Base-by-base conservation (phyloP, 2,329 filamentous ascomycete species). In the Thielaviopsis punctulata region DNA sequence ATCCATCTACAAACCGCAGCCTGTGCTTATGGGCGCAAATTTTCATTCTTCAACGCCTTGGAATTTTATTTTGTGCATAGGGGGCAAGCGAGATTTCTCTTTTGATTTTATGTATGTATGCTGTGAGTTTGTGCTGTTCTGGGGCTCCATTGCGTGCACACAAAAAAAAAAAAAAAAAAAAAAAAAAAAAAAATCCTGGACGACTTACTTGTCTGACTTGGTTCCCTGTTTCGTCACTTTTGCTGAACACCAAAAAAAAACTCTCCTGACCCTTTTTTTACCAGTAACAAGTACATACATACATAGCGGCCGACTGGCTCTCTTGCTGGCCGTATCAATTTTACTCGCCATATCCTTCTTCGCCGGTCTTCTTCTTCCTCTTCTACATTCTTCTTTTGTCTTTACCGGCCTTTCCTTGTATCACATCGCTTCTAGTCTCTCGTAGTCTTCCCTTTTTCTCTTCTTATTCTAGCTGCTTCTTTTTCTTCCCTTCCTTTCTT, bases 191-290 rank as follows among this genome's bases (percentile, higher is more conserved):
- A 19, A n/a, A 12, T 33, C 27, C 45, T 15, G 22, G 18, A 21
- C 15, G 19, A n/a, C n/a, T n/a, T n/a, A n/a, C n/a, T n/a, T n/a
- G n/a, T n/a, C 18, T 23, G 10, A 24, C 44, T 46, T 22, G 45
- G 15, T 18, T 48, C 33, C 45, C 33, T 48, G 45, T 27, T 19
- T 48, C 25, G 45, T 48, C 45, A 30, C 25, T 30, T 48, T 19
- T 48, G 19, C 48, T 49, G 33, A 9, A 22, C 22, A 25, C 18
- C n/a, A 43, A 19, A 33, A 48, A 25, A 48, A 25, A 24, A 13
- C 19, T 44, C 48, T 50, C 43, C 24, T 51, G 41, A 36, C 23
- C 36, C 18, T n/a, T n/a, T n/a, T n/a, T n/a, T n/a, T n/a, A n/a
- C n/a, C n/a, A n/a, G n/a, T n/a, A n/a, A n/a, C n/a, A n/a, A n/a